Conservation (phyloP, 768 basidiomycete species). For the Mycena rosella region DNA sequence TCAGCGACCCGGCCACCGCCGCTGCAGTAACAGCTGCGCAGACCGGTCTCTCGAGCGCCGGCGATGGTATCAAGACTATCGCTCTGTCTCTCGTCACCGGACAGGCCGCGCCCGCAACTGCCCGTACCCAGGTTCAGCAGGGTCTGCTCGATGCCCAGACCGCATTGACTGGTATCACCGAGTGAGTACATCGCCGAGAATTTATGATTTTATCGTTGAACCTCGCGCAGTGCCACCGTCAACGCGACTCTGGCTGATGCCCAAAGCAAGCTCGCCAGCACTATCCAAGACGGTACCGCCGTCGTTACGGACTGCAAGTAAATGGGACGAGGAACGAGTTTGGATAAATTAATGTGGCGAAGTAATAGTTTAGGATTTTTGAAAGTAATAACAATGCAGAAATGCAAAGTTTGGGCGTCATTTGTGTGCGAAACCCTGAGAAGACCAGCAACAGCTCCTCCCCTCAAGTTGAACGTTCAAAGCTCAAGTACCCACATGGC, state of each 20-base stretch:
- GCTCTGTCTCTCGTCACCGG: constrained; percentile 41
- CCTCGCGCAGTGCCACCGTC: constrained; percentile 3
- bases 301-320: constrained; percentile 34
- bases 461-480: too few species aligned
- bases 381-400: constrained; percentile 33
- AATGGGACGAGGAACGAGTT: background rate
- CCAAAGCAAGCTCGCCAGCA: constrained; percentile 27
- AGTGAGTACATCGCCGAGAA: constrained; percentile 14
- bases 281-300: constrained; percentile 28
- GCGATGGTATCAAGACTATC: constrained; percentile 39
- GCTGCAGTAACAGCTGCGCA: constrained; percentile 32
- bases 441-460: too few species aligned
- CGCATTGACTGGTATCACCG: constrained; percentile 32
- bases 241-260: constrained; percentile 21
- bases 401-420: constrained; percentile 32
- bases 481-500: too few species aligned
- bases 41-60: constrained; percentile 34
- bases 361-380: constrained; percentile 18
- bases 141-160: constrained; percentile 38
- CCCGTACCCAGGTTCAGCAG: constrained; percentile 34
- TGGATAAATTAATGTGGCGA: constrained; percentile 17
- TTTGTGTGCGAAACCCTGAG: background rate
- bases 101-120: constrained; percentile 37
- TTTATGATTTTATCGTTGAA: background rate
- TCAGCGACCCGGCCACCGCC: constrained; percentile 35